Conservation (phyloP, 2,329 filamentous ascomycete genomes). For the Cladophialophora chaetospira region DNA sequence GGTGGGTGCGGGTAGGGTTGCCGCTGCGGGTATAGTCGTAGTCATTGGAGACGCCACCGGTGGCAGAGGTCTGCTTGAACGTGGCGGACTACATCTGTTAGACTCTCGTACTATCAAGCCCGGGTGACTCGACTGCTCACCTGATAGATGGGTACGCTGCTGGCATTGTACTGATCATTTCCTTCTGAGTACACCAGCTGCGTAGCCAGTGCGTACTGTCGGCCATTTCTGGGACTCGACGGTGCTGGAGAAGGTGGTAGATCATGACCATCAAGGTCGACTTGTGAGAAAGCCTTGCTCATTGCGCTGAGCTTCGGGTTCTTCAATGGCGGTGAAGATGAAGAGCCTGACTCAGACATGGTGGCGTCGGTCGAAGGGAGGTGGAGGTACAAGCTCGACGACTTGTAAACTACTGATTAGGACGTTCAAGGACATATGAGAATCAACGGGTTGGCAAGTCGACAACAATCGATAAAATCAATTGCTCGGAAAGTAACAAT, state of each 20-base stretch:
- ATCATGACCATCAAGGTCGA: constrained; percentile 81
- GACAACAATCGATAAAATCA: not conserved
- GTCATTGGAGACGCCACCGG: constrained; percentile 70
- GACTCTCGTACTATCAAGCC: not conserved
- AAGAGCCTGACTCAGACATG: constrained; percentile 34
- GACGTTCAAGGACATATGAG: constrained; percentile 35
- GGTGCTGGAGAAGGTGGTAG: constrained; percentile 90
- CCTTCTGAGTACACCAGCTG: constrained; percentile 95
- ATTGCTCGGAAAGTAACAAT: not conserved
- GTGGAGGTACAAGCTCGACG: constrained; percentile 34
- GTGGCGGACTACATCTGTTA: constrained; percentile 70
- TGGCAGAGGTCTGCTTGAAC: constrained; percentile 81
- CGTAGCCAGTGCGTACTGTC: constrained; percentile 90
- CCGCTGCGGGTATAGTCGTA: constrained; percentile 99
- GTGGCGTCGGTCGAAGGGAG: constrained; percentile 20
- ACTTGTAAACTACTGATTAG: constrained; percentile 33
- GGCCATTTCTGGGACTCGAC: constrained; percentile 82
- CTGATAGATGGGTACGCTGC: constrained; percentile 96
- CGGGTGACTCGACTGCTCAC: constrained; percentile 41
- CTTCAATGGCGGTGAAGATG: constrained; percentile 33
- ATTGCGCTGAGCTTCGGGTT: constrained; percentile 37
- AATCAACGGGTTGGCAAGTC: not conserved
- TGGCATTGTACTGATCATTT: constrained; percentile 95
- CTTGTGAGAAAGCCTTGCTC: constrained; percentile 58
- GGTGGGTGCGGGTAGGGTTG: constrained; percentile 92